Evolutionary conservation across 2,329 filamentous ascomycete genomes (phyloP), one percentile per base, ranked within the genome.

Genomic region (Penicillium decumbens): DNA sequence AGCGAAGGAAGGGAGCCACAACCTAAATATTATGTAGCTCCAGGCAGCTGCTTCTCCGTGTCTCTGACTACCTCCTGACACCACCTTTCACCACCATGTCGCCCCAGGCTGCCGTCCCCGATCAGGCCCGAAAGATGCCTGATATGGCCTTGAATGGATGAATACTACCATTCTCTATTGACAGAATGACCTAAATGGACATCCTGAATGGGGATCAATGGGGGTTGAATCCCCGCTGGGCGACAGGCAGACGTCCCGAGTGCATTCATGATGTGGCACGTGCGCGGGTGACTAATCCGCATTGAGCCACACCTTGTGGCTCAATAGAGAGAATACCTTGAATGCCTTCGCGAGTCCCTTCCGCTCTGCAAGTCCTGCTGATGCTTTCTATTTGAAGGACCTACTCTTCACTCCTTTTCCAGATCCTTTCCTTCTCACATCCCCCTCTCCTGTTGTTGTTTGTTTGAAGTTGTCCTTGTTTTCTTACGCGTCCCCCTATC

Each of bases 51-150:
- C 43, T 59, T 51, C 57, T 57, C 43, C 50, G 54, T 43, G 51
- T 59, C 49, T 45, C 54, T 51, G 41, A 59, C 49, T 53, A 54
- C 49, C 48, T 48, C 60, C 56, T 61, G 45, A 59, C 57, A 56
- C 43, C 58, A 55, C 53, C 59, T 61, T 54, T 51, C 49, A 49
- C 51, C 51, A 52, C 43, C 40, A 45, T 46, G 50, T 47, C 45
- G 27, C 35, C 39, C 37, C 37, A 44, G 42, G 23, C 43, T 18
- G 38, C 39, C 49, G 39, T 33, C n/a, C 45, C 30, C 41, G 27
- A 24, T 7, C 28, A 39, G 47, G 29, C 20, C 40, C 25, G 30
- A 28, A 52, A 45, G n/a, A 18, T 23, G 33, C 23, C 24, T 12
- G 29, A 25, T 42, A 24, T 33, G 42, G 39, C 7, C 24, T 45